Conservation (phyloP, 2,329 filamentous ascomycete genomes). For the Aphanoascus verrucosus region DNA sequence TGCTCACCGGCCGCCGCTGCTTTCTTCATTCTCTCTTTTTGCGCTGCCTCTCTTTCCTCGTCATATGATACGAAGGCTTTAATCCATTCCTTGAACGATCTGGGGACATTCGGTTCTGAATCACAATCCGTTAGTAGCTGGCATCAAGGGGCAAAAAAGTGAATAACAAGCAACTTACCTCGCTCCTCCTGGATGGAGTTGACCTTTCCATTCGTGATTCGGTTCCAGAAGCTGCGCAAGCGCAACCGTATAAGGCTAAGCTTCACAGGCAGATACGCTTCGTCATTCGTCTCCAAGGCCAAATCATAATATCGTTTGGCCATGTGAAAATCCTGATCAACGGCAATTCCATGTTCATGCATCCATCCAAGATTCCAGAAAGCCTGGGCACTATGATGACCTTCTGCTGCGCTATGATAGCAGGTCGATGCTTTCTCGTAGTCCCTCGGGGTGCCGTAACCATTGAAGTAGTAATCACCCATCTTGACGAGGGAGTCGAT, state of each 20-base stretch:
- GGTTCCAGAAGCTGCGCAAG: conserved; percentile 85
- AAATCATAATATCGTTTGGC: conserved; percentile 95
- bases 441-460: conserved; percentile 61
- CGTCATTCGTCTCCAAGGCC: conserved; percentile 78
- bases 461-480: conserved; percentile 90
- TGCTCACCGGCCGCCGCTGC: conserved; percentile 42
- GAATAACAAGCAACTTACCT: conserved; percentile 43
- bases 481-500: conserved; percentile 94
- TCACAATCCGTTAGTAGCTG: background rate
- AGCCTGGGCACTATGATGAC: conserved; percentile 83
- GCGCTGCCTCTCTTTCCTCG: conserved; percentile 53
- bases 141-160: background rate
- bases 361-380: conserved; percentile 98
- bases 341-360: conserved; percentile 91
- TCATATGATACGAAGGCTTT: conserved; percentile 69
- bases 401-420: conserved; percentile 85
- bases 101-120: conserved; percentile 57
- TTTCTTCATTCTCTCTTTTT: conserved; percentile 42
- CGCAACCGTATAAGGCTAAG: conserved; percentile 78
- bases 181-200: conserved; percentile 88
- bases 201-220: conserved; percentile 74
- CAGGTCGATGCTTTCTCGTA: conserved; percentile 82
- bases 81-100: conserved; percentile 77
- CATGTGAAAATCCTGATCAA: conserved; percentile 91
- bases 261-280: conserved; percentile 88